A percentile compares a stretch with the other conserved stretches of the same genome.
Evolutionary conservation across 2,329 filamentous ascomycete genomes (phyloP).

Genomic region (Mycosphaerella sp.): DNA sequence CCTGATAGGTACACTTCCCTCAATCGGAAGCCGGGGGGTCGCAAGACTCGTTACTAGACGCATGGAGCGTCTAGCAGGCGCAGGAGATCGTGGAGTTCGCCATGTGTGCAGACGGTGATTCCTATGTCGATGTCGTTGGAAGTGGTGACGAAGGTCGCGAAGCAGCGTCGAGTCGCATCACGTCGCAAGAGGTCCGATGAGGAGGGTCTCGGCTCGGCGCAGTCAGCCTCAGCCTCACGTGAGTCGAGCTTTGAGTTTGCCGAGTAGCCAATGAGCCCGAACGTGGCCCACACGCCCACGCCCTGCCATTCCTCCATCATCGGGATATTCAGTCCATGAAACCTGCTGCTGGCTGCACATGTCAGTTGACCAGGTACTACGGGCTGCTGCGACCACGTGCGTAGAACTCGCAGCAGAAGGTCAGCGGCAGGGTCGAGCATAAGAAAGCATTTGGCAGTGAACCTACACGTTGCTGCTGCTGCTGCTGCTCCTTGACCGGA

Average conservation of each 20-base stretch:
- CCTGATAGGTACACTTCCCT: slow-evolving; percentile 31
- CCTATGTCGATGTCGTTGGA: slow-evolving; percentile 9
- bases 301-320: background rate
- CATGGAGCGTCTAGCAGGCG: slow-evolving; percentile 32
- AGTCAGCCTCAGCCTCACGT: background rate
- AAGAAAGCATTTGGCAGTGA: background rate
- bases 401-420: background rate
- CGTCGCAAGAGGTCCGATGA: background rate
- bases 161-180: background rate
- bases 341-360: background rate
- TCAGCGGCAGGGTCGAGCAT: background rate
- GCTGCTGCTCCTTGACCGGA: background rate
- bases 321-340: background rate
- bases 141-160: slow-evolving; percentile 7
- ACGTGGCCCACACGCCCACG: background rate
- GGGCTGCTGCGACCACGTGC: background rate
- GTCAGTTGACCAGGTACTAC: background rate
- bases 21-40: slow-evolving; percentile 32
- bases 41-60: slow-evolving; percentile 30
- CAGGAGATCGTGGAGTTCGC: slow-evolving; percentile 14
- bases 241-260: background rate
- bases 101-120: slow-evolving; percentile 10
- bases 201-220: slow-evolving; percentile 1
- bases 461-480: background rate
- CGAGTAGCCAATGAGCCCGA: slow-evolving; percentile 3